Conservation (phyloP, 208 protist species). For the Tetramitus jugosus region DNA sequence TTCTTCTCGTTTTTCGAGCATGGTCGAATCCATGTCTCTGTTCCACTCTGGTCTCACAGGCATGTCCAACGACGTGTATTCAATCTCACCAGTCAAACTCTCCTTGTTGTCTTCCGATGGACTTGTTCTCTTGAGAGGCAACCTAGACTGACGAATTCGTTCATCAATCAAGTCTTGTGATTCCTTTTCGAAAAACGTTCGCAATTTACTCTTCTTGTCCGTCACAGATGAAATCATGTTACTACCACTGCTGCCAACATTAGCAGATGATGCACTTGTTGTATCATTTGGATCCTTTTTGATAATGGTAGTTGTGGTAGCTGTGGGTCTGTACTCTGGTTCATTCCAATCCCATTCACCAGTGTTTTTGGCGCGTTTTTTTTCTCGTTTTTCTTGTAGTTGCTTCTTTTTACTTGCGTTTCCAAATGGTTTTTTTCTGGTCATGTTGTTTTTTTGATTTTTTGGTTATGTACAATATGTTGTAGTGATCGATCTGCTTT, state of each 20-base stretch:
- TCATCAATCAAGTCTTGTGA: background rate
- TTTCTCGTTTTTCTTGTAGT: too few relatives aligned
- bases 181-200: background rate
- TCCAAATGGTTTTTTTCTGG: too few relatives aligned
- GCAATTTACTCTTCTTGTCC: background rate
- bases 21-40: background rate
- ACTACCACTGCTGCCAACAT: background rate
- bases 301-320: too few relatives aligned
- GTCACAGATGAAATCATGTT: conserved; percentile 55
- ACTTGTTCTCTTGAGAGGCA: background rate
- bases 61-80: background rate
- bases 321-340: too few relatives aligned
- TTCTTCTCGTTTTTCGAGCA: background rate
- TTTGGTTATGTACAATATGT: too few relatives aligned
- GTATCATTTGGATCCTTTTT: too few relatives aligned
- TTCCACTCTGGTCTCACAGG: background rate
- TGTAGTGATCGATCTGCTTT: too few relatives aligned
- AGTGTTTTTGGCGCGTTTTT: too few relatives aligned
- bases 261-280: background rate
- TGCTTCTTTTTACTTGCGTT: too few relatives aligned
- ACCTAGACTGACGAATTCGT: background rate
- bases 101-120: background rate
- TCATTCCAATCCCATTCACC: too few relatives aligned
- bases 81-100: background rate
- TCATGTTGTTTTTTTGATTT: too few relatives aligned